Conservation (phyloP, 352 stramenopile species). For the Phytophthora vignae region DNA sequence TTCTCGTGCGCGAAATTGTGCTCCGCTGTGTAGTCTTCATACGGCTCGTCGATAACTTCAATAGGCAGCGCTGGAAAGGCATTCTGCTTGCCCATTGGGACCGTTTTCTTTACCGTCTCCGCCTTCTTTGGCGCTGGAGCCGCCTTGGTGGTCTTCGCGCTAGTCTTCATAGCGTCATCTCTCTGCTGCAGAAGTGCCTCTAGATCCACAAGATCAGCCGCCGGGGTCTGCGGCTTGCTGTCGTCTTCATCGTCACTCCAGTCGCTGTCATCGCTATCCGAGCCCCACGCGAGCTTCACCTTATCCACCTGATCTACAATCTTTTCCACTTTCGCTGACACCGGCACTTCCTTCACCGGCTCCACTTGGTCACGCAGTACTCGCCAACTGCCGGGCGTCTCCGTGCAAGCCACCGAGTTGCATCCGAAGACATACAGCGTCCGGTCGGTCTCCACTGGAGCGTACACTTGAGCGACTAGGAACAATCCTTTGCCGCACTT, state of each 20-base stretch:
- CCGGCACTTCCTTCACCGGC: constrained; percentile 4
- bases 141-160: constrained; percentile 8
- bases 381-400: constrained; percentile 73
- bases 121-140: constrained; percentile 13
- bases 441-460: constrained; percentile 72
- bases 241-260: constrained; percentile 77
- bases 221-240: constrained; percentile 14
- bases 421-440: constrained; percentile 89
- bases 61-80: constrained; percentile 71
- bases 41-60: constrained; percentile 82
- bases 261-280: constrained; percentile 69
- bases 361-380: constrained; percentile 72
- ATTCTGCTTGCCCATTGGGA: constrained; percentile 16
- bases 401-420: constrained; percentile 78
- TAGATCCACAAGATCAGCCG: constrained; percentile 53
- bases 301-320: constrained; percentile 26
- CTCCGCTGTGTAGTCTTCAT: constrained; percentile 67
- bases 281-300: constrained; percentile 42
- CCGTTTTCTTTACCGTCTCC: constrained; percentile 4
- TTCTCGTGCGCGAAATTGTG: constrained; percentile 82
- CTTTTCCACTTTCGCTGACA: constrained; percentile 14
- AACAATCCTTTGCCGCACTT: constrained; percentile 71
- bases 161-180: constrained; percentile 67
- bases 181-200: constrained; percentile 75
- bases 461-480: constrained; percentile 82